Conservation (phyloP, 2,329 filamentous ascomycete species). For the Colletotrichum agaves region DNA sequence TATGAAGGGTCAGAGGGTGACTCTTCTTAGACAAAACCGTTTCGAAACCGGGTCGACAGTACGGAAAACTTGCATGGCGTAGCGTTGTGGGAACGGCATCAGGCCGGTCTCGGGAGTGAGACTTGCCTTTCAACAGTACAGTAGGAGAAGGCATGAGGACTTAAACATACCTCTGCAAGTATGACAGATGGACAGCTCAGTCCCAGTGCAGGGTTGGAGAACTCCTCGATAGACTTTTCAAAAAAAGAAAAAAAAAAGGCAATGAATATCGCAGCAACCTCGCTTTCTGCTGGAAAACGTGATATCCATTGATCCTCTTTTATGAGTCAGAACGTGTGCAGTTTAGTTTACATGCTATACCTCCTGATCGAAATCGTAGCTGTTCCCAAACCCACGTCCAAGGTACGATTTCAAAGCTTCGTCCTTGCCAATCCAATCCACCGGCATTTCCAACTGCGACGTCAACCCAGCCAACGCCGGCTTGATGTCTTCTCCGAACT, state of each 20-base stretch:
- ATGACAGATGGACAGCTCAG: background rate
- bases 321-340: background rate
- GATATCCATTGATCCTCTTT: background rate
- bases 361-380: slow-evolving; percentile 69
- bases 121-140: slow-evolving; percentile 25
- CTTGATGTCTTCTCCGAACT: slow-evolving; percentile 62
- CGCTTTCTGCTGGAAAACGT: background rate
- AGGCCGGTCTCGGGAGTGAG: background rate
- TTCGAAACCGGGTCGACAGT: slow-evolving; percentile 26
- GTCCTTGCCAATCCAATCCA: slow-evolving; percentile 57
- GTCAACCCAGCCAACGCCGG: slow-evolving; percentile 53
- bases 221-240: background rate
- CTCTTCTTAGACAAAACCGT: slow-evolving; percentile 20
- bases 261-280: background rate
- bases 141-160: background rate
- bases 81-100: slow-evolving; percentile 22
- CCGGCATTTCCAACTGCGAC: slow-evolving; percentile 59
- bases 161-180: background rate
- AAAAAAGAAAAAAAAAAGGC: too few relatives aligned
- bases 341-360: slow-evolving; percentile 17
- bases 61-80: slow-evolving; percentile 31
- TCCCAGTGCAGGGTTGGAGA: too few relatives aligned
- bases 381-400: slow-evolving; percentile 68
- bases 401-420: slow-evolving; percentile 60
- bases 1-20: slow-evolving; percentile 28